Percentiles rank a stretch among this genome's conserved stretches.
Evolutionary conservation across 768 basidiomycete species (phyloP).

Genomic region (Lanmaoa pseudosensibilis): DNA sequence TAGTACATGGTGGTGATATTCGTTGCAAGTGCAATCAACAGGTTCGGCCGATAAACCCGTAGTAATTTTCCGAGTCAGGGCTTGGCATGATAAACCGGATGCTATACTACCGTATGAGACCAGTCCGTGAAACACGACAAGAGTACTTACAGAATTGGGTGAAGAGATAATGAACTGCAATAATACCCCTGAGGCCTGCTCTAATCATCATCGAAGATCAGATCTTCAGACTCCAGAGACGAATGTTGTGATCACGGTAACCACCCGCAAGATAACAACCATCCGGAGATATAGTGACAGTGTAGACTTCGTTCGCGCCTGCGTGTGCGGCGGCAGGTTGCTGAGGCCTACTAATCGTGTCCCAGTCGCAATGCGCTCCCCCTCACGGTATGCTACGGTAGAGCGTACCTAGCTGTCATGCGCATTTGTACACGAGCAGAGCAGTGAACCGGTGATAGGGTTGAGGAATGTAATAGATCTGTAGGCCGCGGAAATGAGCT

Average conservation of each 20-base stretch:
- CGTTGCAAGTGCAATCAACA: not conserved
- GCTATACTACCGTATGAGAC: not conserved
- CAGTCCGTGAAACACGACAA: not conserved
- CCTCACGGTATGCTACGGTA: not conserved
- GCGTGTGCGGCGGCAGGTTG: not conserved
- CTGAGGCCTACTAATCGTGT: not conserved
- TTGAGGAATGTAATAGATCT: not conserved
- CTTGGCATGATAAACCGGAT: not conserved
- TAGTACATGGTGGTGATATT: too few species aligned
- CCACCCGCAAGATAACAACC: not conserved
- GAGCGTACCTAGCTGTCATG: not conserved
- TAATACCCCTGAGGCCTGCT: not conserved
- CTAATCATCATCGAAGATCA: not conserved
- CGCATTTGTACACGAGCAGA: not conserved
- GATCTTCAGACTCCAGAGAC: not conserved
- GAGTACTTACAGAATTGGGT: too few species aligned
- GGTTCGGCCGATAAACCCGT: not conserved
- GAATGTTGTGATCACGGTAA: not conserved
- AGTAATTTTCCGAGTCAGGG: not conserved
- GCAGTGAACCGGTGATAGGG: not conserved
- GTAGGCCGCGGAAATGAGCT: not conserved
- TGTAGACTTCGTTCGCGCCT: not conserved
- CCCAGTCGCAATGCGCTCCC: not conserved
- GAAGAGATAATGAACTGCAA: too few species aligned
- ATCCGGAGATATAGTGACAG: not conserved